These are phyloP conservation scores for Fraxinus floribunda DNA, from an alignment of 305 asterid species.

Conservation along the genomic window DNA sequence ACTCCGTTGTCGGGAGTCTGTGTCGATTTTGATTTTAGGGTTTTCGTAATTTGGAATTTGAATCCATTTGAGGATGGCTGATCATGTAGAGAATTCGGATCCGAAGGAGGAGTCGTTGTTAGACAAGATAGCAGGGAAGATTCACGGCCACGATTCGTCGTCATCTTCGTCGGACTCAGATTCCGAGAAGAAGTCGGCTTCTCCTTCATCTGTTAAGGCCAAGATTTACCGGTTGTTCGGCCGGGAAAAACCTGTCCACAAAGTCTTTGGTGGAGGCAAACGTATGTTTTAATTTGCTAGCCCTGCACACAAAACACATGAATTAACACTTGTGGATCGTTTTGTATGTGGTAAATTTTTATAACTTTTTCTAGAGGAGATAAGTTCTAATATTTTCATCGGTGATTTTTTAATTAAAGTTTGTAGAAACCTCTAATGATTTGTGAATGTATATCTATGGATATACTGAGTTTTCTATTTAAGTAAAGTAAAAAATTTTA, in stretches of 20 bases:
- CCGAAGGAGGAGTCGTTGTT: constrained; percentile 57
- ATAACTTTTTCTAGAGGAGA: neutral
- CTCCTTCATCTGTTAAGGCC: constrained; percentile 46
- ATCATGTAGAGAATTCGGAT: constrained; percentile 66
- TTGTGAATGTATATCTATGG: neutral
- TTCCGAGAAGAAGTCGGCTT: constrained; percentile 34
- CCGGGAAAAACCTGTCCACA: constrained; percentile 76
- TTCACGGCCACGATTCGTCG: constrained; percentile 44
- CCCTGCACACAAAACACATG: neutral
- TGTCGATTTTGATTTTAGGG: neutral
- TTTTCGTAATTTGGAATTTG: constrained; percentile 1
- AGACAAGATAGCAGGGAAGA: constrained; percentile 58
- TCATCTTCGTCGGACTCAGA: constrained; percentile 61
- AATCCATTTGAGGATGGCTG: constrained; percentile 55
- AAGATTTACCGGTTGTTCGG: constrained; percentile 59
- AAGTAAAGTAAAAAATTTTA: neutral
- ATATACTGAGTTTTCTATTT: neutral
- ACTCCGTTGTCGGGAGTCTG: constrained; percentile 5
- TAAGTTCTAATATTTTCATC: neutral
- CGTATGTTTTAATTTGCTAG: constrained; percentile 43
- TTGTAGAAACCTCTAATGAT: neutral
- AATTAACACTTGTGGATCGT: neutral
- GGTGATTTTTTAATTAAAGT: neutral
- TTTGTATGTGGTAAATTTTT: neutral
- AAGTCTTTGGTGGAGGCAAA: constrained; percentile 84